phyloP scores from a whole-genome alignment of 129 eudicot genomes.

The Smallanthus sonchifolius region DNA sequence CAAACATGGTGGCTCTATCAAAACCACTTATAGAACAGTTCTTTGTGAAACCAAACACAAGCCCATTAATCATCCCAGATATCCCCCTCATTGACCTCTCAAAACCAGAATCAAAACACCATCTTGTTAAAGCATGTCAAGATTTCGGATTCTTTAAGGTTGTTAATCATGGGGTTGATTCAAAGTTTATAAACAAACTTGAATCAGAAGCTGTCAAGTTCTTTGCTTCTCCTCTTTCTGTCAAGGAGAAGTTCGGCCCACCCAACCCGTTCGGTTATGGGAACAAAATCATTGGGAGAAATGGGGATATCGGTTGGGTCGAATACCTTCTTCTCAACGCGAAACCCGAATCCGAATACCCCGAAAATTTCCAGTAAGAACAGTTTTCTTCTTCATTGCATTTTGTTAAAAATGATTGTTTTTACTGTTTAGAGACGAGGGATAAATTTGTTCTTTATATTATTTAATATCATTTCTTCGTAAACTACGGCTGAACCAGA shows the following conservation, averaged over 20 bases:
- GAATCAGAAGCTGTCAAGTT: conserved; percentile 66
- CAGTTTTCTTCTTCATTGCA: neutral
- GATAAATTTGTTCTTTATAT: too few species aligned
- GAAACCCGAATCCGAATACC: conserved; percentile 39
- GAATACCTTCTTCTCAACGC: conserved; percentile 74
- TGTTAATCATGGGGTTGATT: conserved; percentile 65
- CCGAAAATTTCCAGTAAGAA: conserved; percentile 53
- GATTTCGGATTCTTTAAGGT: conserved; percentile 83
- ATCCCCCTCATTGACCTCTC: conserved; percentile 81
- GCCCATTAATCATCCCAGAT: conserved; percentile 41
- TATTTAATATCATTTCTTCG: too few species aligned
- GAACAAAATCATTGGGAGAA: conserved; percentile 60
- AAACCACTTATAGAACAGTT: conserved; percentile 57
- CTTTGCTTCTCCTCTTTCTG: conserved; percentile 54
- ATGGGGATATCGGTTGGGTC: conserved; percentile 82
- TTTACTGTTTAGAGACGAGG: too few species aligned
- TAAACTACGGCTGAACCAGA: too few species aligned
- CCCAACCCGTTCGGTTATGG: conserved; percentile 81
- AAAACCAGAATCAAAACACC: conserved; percentile 59
- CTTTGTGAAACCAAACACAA: conserved; percentile 30
- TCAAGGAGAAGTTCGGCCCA: conserved; percentile 56
- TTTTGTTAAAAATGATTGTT: neutral
- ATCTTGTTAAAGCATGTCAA: conserved; percentile 66
- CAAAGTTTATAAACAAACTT: conserved; percentile 40
- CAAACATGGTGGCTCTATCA: conserved; percentile 53